Evolutionary conservation across 2,329 filamentous ascomycete genomes (phyloP), one percentile per base, ranked within the genome.

Genomic region (Periconia macrospinosa): DNA sequence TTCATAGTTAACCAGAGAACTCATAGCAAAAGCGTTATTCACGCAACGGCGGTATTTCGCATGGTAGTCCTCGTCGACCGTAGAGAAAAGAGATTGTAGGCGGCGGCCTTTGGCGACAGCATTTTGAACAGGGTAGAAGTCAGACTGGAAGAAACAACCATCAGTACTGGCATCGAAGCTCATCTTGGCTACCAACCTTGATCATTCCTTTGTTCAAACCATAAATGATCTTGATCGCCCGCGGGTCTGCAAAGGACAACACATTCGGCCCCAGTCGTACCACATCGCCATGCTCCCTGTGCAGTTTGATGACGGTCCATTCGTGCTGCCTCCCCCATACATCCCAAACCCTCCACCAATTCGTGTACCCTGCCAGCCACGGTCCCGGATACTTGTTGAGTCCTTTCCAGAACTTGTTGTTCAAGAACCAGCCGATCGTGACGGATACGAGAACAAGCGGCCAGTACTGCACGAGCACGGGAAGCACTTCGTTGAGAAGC

Each of bases 71-170:
- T 92, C 89, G 70, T 90, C 85, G 7, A 83, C 86, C 0, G 89
- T 90, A 66, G 86, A 89, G 77, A 93, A 93, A 17, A 94, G 81
- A 2, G 88, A 91, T 33, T 84, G 83, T 0, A 92, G 79, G 2
- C 83, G 81, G 56, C 83, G 80, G 19, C 90, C 90, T 56, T 88
- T 85, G 18, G 86, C 82, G 1, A 90, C 83, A 0, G 88, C 85
- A 72, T 90, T 86, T 68, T 92, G 90, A 2, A 92, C 88, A 0
- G 88, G 83, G 66, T 93, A 93, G 69, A 93, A 93, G 58, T 90
- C 86, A 30, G 88, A 91, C 86, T 90, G 49, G 11, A 23, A 3
- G 5, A 3, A 30, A n/a, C 0, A 40, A 63, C n/a, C 63, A 57
- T 20, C 18, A 8, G 20, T 1, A n/a, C 11, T 9, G 7, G 20